Evolutionary conservation across 116 monocot species (phyloP), one percentile per base, ranked within the genome.

Genomic region (Phalaenopsis hybrid): DNA sequence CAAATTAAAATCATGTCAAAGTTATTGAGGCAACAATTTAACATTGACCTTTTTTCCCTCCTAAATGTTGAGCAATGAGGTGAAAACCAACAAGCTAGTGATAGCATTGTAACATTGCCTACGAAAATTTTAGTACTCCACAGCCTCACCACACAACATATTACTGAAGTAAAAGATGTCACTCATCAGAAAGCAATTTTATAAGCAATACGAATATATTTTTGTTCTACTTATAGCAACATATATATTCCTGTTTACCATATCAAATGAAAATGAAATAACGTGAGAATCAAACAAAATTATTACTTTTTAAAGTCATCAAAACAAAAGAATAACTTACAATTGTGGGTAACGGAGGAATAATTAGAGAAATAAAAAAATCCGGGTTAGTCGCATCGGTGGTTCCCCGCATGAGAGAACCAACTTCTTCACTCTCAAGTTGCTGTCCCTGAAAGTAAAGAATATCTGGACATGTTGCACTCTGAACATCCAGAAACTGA

Each of bases 361-460:
- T 78, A 74, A 96, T 82, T 41, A 94, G 88, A 44, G 88, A 86
- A 79, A 79, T 80, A 48, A 96, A 79, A 7, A n/a, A 55, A 17
- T 87, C 75, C 31, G 91, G 88, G n/a, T 90, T 88, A 4, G 92
- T 92, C 51, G 88, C 45, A 44, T 92, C 83, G 6, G 74, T 65
- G 4, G 79, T 81, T 68, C 86, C 87, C 94, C 92, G 92, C 20
- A 87, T 78, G 78, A 96, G 81, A 13, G 89, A 89, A 3, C 94
- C 94, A 74, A 92, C 86, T 68, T 88, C 92, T 59, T 86, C 88
- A 68, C 84, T 87, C 57, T 90, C 92, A 48, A 85, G 83, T 63
- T 88, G 86, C 82, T 96, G 90, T 11, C 92, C 96, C 77, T 89
- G 92, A 45, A 92, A 81, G 81, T 91, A 96, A 78, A 96, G 34